Evolutionary conservation across 306 rosid genomes (phyloP).

Genomic region (Nissolia schottii): DNA sequence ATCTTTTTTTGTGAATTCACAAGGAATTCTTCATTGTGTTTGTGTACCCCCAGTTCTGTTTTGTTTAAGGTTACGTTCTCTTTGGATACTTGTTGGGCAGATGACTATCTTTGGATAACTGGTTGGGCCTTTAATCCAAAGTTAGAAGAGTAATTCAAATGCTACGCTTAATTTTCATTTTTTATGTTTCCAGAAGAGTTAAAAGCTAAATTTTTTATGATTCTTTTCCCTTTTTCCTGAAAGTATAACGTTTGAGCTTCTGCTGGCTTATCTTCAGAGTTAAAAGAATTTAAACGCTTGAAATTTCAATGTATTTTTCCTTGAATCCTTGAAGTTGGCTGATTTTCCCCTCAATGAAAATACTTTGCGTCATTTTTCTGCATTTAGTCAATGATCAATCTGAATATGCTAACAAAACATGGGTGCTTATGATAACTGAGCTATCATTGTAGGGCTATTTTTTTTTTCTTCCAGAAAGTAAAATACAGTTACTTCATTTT

Average conservation of each 20-base stretch:
- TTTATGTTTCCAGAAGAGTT: neutral
- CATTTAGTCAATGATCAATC: slow-evolving; percentile 19
- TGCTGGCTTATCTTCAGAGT: neutral
- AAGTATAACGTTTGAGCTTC: neutral
- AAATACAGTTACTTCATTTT: neutral
- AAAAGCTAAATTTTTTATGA: neutral
- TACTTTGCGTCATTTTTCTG: neutral
- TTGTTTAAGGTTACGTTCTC: neutral
- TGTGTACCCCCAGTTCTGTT: neutral
- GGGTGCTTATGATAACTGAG: neutral
- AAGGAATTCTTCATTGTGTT: neutral
- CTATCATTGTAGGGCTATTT: slow-evolving; percentile 16
- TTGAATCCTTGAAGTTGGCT: neutral
- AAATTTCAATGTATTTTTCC: neutral
- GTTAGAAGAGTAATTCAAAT: neutral
- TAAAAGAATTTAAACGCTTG: neutral
- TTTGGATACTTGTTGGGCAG: too few relatives aligned
- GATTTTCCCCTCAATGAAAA: neutral
- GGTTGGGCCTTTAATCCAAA: neutral
- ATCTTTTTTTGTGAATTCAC: too few relatives aligned
- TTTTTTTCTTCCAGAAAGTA: neutral
- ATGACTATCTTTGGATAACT: neutral
- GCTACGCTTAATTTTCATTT: neutral
- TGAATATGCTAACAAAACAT: neutral
- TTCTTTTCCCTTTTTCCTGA: neutral